Evolutionary conservation across 805 yeast genomes (phyloP).

Genomic region (Myxozyma neotropica): DNA sequence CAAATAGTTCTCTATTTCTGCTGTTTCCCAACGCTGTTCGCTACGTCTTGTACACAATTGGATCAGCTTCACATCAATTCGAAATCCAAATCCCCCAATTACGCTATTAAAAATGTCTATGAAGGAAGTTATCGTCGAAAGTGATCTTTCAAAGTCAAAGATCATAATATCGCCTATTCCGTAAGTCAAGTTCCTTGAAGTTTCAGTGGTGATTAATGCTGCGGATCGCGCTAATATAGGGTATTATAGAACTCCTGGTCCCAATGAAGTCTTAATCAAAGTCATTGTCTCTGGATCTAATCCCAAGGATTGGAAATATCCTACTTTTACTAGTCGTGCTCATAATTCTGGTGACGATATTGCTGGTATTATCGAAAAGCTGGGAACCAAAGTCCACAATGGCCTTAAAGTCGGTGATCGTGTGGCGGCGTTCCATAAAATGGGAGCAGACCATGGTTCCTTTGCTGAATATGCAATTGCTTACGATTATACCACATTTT

Average conservation of each 20-base stretch:
- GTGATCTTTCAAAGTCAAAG: neutral
- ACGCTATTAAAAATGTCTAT: conserved; percentile 11
- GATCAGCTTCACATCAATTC: no score
- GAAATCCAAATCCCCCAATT: no score
- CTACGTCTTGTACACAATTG: no score
- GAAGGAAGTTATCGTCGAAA: conserved; percentile 24
- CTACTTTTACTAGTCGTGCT: neutral
- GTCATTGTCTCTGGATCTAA: conserved; percentile 29
- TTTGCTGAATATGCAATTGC: conserved; percentile 30
- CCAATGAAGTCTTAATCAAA: conserved; percentile 25
- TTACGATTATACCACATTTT: conserved; percentile 19
- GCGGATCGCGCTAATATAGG: no score
- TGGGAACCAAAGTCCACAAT: conserved; percentile 20
- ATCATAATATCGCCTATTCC: conserved; percentile 15
- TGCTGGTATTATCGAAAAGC: conserved; percentile 23
- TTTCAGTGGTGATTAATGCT: no score
- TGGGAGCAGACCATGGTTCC: conserved; percentile 22
- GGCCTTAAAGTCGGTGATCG: conserved; percentile 26
- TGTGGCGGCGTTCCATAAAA: conserved; percentile 31
- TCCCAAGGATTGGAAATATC: conserved; percentile 33
- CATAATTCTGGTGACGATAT: conserved; percentile 31
- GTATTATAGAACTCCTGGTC: conserved; percentile 10
- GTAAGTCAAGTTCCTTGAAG: neutral
- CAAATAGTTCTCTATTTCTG: no score
- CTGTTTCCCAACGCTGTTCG: neutral